These are phyloP conservation scores for Chrysosporium queenslandicum DNA, from an alignment of 2,329 filamentous ascomycete genomes.

Conservation along the genomic window DNA sequence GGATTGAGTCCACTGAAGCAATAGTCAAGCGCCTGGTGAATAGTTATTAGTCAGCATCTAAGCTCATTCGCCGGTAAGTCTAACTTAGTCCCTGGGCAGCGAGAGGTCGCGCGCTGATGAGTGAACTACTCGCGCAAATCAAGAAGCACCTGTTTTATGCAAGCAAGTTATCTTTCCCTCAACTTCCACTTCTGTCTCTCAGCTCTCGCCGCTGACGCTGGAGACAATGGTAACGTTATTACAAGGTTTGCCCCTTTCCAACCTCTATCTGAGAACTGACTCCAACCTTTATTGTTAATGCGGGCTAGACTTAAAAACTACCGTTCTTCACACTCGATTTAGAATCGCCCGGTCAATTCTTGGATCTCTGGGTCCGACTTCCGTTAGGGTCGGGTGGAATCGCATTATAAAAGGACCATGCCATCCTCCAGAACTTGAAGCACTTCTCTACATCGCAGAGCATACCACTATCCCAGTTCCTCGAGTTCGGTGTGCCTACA, in stretches of 20 bases:
- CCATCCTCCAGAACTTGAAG: slow-evolving; percentile 16
- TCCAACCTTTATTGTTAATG: not conserved
- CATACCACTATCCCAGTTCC: slow-evolving; percentile 17
- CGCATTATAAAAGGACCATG: slow-evolving; percentile 16
- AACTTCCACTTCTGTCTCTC: not conserved
- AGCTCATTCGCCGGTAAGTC: no score
- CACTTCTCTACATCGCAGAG: slow-evolving; percentile 15
- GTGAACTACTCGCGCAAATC: not conserved
- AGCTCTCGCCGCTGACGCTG: not conserved
- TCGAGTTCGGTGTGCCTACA: slow-evolving; percentile 13
- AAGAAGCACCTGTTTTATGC: slow-evolving; percentile 1
- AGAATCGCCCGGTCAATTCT: slow-evolving; percentile 16
- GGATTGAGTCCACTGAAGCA: no score
- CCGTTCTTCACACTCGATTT: slow-evolving; percentile 16
- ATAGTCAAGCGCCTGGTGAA: no score
- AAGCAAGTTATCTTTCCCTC: not conserved
- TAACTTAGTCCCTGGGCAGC: no score
- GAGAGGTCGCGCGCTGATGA: no score
- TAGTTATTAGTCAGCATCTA: no score
- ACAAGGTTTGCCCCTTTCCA: slow-evolving; percentile 1
- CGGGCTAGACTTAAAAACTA: slow-evolving; percentile 13
- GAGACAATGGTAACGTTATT: slow-evolving; percentile 3
- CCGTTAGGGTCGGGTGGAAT: slow-evolving; percentile 13
- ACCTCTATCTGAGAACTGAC: slow-evolving; percentile 1
- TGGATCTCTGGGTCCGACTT: slow-evolving; percentile 15